phyloP scores from a whole-genome alignment of 2,329 filamentous ascomycete genomes.

The Alternaria longipes region DNA sequence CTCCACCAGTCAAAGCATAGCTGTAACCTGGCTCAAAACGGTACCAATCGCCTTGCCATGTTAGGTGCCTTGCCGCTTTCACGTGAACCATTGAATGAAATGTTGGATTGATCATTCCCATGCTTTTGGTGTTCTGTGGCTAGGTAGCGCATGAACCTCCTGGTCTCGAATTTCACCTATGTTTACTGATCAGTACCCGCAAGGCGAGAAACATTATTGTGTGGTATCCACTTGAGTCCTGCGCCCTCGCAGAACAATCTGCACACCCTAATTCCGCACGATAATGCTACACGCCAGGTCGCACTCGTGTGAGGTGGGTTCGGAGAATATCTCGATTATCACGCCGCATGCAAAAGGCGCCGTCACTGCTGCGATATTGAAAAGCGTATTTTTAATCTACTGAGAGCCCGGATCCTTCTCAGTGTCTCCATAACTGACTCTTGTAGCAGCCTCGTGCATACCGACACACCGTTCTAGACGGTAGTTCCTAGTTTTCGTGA shows the following conservation, averaged over 20 bases:
- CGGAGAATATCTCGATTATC: conserved; percentile 1
- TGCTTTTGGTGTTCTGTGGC: neutral
- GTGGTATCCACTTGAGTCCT: neutral
- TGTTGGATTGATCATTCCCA: neutral
- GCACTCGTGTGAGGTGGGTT: neutral
- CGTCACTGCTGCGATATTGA: neutral
- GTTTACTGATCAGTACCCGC: conserved; percentile 8
- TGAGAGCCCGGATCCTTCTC: neutral
- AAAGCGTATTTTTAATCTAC: neutral
- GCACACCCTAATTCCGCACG: neutral
- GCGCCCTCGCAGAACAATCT: neutral
- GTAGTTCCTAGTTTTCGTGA: neutral
- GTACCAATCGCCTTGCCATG: neutral
- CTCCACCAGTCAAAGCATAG: conserved; percentile 7
- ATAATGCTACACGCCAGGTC: neutral
- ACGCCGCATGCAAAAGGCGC: neutral
- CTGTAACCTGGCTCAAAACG: neutral
- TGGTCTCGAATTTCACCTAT: neutral
- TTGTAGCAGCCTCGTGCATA: neutral
- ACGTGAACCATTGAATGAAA: neutral
- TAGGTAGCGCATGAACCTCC: neutral
- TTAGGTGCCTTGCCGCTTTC: neutral
- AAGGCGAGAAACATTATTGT: no score
- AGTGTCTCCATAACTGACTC: neutral
- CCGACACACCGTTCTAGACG: neutral